phyloP scores from a whole-genome alignment of 1,284 basidiomycete genomes.

The Cryptococcus neoformans region DNA sequence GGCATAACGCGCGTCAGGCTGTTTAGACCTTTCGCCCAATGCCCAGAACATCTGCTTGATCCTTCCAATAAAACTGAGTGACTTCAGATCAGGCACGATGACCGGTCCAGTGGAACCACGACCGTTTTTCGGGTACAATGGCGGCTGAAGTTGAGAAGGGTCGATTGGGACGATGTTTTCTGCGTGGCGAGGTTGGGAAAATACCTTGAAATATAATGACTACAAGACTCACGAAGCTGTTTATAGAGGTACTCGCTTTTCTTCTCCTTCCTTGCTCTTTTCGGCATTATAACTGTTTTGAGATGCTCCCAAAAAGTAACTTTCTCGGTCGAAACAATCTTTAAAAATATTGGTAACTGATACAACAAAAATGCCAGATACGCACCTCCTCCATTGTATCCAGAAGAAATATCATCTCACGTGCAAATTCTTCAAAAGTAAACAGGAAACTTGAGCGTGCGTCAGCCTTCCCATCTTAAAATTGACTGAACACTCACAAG shows the following conservation, averaged over 20 bases:
- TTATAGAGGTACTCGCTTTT: constrained; percentile 33
- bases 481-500: constrained; percentile 60
- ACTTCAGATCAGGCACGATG: constrained; percentile 64
- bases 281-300: constrained; percentile 17
- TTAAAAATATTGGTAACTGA: neutral
- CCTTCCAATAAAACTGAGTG: constrained; percentile 60
- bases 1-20: constrained; percentile 80
- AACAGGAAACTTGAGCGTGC: constrained; percentile 75
- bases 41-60: constrained; percentile 72
- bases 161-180: constrained; percentile 63
- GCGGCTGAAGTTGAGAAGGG: constrained; percentile 59
- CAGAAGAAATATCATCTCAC: constrained; percentile 73
- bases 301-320: constrained; percentile 33
- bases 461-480: constrained; percentile 28
- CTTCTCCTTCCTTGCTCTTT: constrained; percentile 13
- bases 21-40: constrained; percentile 64
- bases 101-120: constrained; percentile 81
- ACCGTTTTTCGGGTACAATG: constrained; percentile 70
- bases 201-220: neutral
- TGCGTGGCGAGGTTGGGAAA: constrained; percentile 27
- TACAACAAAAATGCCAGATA: neutral
- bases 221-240: constrained; percentile 33
- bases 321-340: constrained; percentile 32
- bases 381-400: constrained; percentile 67
- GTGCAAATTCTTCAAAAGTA: constrained; percentile 84